Evolutionary conservation across 164 flowering plant species (phyloP), one percentile per base, ranked within the genome.

Genomic region (Berberis thunbergii): DNA sequence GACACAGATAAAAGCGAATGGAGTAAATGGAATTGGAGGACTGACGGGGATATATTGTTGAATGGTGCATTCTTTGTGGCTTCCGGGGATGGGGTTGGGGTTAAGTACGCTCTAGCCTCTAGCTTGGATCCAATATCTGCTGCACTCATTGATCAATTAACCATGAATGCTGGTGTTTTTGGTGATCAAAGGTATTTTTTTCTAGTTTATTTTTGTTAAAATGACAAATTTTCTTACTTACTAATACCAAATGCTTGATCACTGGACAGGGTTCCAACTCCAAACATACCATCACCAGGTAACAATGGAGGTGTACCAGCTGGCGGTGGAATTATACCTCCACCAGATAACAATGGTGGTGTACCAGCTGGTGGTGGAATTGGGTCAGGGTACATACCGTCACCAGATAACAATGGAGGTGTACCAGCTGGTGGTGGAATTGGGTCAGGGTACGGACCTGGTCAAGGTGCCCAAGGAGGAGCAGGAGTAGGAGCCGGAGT

Each of bases 61-160:
- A 86, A 89, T 49, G 96, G 96, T 4, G 96, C 96, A 2, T 89
- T n/a, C 72, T 89, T 89, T 46, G 90, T 86, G 75, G 87, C 92
- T 1, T 89, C 96, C 0, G 96, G 96, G 0, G 77, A 59, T 8
- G 91, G 86, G 0, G 40, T 75, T 1, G 73, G 73, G 42, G 56
- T 67, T 1, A 73, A 60, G 66, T 89, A 82, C 60, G 72, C 78
- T 0, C 72, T 73, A 72, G 96, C 93, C 1, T 71, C 88, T 2
- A 89, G 96, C 52, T 61, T 85, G 48, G 80, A 83, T 65, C 85
- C 91, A 62, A 80, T 72, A 55, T 72, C 91, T 1, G 84, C 82
- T 4, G 79, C 26, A 44, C 66, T 80, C 9, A 75, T 86, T 49
- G 82, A 81, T 50, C 87, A 78, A 63, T 79, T 89, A 54, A 89